These are phyloP conservation scores for Vaccinium myrtillus DNA, from an alignment of 148 eudicot species.

Conservation along the genomic window DNA sequence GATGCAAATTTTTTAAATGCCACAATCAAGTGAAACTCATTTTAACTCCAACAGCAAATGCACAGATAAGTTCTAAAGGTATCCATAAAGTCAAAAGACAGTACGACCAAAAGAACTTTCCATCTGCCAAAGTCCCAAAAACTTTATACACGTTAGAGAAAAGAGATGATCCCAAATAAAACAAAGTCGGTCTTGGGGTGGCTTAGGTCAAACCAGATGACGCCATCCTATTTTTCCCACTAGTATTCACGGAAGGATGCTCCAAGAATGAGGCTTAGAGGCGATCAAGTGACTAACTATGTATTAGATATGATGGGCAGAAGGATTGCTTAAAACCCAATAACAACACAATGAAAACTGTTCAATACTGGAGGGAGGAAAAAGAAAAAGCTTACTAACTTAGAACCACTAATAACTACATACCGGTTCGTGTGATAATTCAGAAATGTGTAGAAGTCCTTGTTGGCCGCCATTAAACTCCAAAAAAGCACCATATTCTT, in stretches of 20 bases:
- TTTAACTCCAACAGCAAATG: background rate
- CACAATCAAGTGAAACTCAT: background rate
- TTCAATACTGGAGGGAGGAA: background rate
- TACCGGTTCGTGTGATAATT: slow-evolving; percentile 86
- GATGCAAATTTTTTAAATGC: background rate
- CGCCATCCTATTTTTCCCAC: background rate
- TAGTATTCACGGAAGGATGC: background rate
- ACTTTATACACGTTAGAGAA: background rate
- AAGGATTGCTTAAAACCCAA: background rate
- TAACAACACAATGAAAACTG: background rate
- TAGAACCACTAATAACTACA: slow-evolving; percentile 17
- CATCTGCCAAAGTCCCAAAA: background rate
- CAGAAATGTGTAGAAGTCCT: slow-evolving; percentile 92
- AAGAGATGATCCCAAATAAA: background rate
- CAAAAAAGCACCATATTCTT: slow-evolving; percentile 99
- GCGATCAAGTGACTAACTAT: background rate
- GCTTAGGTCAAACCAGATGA: background rate
- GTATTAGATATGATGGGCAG: background rate
- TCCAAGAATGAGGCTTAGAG: background rate
- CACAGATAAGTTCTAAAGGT: background rate
- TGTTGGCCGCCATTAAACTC: slow-evolving; percentile 98
- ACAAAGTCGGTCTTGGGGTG: background rate
- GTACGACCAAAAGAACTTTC: background rate
- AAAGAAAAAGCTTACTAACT: background rate
- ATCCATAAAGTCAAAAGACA: background rate